Conservation (phyloP, 2,329 filamentous ascomycete species). For the Ophiostoma australiae region DNA sequence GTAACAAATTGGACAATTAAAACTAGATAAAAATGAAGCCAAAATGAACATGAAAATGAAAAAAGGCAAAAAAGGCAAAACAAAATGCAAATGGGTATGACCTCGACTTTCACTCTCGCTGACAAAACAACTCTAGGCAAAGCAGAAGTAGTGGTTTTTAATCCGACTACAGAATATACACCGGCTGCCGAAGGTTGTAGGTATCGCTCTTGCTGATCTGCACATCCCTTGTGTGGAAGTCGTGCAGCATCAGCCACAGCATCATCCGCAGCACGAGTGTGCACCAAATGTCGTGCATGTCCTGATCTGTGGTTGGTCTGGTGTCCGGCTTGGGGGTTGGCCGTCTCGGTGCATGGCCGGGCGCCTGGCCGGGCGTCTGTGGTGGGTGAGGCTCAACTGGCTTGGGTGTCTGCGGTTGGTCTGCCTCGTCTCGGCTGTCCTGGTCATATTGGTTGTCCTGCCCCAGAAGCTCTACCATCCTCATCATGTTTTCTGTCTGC, state of each 20-base stretch:
- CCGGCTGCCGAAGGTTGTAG: slow-evolving; percentile 50
- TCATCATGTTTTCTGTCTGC: not conserved
- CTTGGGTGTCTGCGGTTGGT: not conserved
- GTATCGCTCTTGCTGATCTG: slow-evolving; percentile 51
- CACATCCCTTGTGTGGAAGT: slow-evolving; percentile 52
- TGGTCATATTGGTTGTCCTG: not conserved
- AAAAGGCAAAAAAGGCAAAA: not conserved
- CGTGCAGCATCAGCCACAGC: slow-evolving; percentile 54
- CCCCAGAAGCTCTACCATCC: not conserved
- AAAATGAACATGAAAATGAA: too few relatives aligned
- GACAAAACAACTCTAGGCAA: not conserved
- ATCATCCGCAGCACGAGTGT: slow-evolving; percentile 55
- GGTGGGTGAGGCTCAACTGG: not conserved
- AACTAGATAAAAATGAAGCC: not conserved
- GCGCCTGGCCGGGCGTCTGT: not conserved
- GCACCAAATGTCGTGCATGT: slow-evolving; percentile 46
- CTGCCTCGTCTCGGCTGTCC: not conserved
- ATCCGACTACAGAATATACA: slow-evolving; percentile 42
- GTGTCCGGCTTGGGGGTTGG: not conserved
- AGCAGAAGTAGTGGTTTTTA: not conserved
- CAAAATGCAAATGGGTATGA: not conserved
- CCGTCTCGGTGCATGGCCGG: not conserved
- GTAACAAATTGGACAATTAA: not conserved
- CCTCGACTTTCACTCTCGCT: not conserved
- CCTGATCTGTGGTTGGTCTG: slow-evolving; percentile 13